A percentile compares a stretch with the other conserved stretches of the same genome.
These are phyloP conservation scores for Podospora sp. DNA, from an alignment of 495 filamentous ascomycete genomes.

Conservation along the genomic window DNA sequence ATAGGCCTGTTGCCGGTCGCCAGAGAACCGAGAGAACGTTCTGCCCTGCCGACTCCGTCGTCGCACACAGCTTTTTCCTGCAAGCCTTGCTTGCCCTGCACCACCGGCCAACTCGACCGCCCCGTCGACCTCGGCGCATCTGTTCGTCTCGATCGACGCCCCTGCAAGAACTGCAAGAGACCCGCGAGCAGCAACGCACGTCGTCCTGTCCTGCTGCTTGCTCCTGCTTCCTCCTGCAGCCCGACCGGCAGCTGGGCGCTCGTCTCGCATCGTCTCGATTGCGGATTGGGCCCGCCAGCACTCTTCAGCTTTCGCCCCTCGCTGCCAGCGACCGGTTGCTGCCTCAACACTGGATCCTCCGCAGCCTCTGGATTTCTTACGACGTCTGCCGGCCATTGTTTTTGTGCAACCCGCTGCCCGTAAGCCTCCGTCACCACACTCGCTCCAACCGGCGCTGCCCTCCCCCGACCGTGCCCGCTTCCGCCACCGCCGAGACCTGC, in stretches of 20 bases:
- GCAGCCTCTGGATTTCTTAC: slow-evolving; percentile 36
- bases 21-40: slow-evolving; percentile 22
- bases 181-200: background rate
- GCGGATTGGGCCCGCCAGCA: slow-evolving; percentile 13
- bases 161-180: slow-evolving; percentile 9
- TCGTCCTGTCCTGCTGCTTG: slow-evolving; percentile 14
- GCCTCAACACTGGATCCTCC: slow-evolving; percentile 33
- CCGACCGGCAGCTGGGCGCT: background rate
- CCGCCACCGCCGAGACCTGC: slow-evolving; percentile 13
- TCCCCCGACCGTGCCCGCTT: slow-evolving; percentile 17
- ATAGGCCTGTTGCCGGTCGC: slow-evolving; percentile 34
- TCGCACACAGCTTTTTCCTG: slow-evolving; percentile 20
- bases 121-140: slow-evolving; percentile 20
- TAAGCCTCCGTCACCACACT: slow-evolving; percentile 27
- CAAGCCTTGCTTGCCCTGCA: slow-evolving; percentile 6
- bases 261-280: slow-evolving; percentile 16
- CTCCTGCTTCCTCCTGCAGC: slow-evolving; percentile 9
- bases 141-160: slow-evolving; percentile 18
- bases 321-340: slow-evolving; percentile 27
- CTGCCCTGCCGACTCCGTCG: slow-evolving; percentile 20
- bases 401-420: slow-evolving; percentile 30
- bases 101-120: slow-evolving; percentile 9
- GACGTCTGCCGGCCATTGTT: slow-evolving; percentile 30
- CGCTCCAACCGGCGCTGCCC: slow-evolving; percentile 25
- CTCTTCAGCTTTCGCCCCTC: slow-evolving; percentile 9